Conservation (phyloP, 306 rosid genomes). For the Crotalaria pallida region DNA sequence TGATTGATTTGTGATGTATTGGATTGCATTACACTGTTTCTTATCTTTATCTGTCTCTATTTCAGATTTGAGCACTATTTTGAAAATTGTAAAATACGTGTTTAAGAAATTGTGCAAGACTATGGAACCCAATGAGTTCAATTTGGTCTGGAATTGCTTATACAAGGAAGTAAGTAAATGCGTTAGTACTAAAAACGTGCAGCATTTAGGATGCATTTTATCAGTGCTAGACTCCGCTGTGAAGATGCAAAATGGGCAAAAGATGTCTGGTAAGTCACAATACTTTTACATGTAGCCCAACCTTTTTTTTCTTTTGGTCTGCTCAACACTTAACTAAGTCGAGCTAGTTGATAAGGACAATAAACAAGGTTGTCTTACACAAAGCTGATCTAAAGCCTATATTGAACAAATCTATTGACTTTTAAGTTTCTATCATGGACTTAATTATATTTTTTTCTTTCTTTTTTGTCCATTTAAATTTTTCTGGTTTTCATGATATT, state of each 20-base stretch:
- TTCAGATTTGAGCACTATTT: no score
- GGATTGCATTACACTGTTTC: no score
- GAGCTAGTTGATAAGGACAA: neutral
- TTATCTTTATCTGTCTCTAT: no score
- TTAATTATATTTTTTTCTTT: neutral
- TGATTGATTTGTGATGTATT: no score
- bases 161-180: constrained; percentile 42
- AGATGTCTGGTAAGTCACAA: constrained; percentile 57
- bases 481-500: neutral
- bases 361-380: neutral
- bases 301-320: constrained; percentile 7
- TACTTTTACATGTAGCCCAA: constrained; percentile 14
- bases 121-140: constrained; percentile 61
- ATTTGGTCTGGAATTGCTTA: constrained; percentile 56
- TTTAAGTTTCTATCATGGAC: neutral
- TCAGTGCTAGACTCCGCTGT: constrained; percentile 51
- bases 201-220: no score
- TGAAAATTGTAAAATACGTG: no score
- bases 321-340: neutral
- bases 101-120: no score
- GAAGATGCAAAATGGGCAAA: constrained; percentile 46
- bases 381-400: neutral
- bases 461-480: neutral
- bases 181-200: no score
- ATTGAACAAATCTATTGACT: neutral